phyloP scores from a whole-genome alignment of 306 rosid species.

The Quercus mongolica region DNA sequence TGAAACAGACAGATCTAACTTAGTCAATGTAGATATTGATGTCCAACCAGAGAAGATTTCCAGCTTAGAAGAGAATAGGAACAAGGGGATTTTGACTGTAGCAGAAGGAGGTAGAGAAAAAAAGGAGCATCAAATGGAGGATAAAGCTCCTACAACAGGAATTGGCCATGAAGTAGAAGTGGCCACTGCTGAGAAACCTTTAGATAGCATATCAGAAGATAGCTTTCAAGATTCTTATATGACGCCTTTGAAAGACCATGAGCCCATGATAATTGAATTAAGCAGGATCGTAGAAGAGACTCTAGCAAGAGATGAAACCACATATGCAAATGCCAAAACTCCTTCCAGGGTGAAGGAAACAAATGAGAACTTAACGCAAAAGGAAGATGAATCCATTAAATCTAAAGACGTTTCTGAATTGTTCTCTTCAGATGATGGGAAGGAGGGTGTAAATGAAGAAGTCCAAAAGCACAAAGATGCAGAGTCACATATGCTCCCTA shows the following conservation, averaged over 20 bases:
- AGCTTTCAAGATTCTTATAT: conserved; percentile 2
- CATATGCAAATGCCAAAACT: background rate
- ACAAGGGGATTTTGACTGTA: background rate
- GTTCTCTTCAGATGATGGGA: conserved; percentile 10
- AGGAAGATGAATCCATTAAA: background rate
- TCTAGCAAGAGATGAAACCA: background rate
- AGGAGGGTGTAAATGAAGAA: conserved; percentile 13
- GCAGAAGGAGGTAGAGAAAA: background rate
- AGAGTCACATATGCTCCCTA: background rate
- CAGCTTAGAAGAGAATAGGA: background rate
- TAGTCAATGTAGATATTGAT: background rate
- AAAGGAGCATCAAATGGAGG: background rate
- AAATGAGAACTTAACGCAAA: background rate
- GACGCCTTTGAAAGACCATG: conserved; percentile 7
- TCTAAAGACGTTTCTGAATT: background rate
- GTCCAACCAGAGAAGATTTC: conserved; percentile 4
- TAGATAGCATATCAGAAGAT: conserved; percentile 1
- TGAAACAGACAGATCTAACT: conserved; percentile 1
- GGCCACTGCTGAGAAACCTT: too few relatives aligned
- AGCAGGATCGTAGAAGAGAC: conserved; percentile 8
- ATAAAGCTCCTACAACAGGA: background rate
- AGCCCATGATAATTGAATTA: background rate
- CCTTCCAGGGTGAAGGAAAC: background rate
- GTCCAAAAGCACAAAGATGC: conserved; percentile 6
- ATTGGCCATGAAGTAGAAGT: background rate